A percentile compares a stretch with the other conserved stretches of the same genome.
phyloP scores from a whole-genome alignment of 768 basidiomycete species.

The Imleria badia region DNA sequence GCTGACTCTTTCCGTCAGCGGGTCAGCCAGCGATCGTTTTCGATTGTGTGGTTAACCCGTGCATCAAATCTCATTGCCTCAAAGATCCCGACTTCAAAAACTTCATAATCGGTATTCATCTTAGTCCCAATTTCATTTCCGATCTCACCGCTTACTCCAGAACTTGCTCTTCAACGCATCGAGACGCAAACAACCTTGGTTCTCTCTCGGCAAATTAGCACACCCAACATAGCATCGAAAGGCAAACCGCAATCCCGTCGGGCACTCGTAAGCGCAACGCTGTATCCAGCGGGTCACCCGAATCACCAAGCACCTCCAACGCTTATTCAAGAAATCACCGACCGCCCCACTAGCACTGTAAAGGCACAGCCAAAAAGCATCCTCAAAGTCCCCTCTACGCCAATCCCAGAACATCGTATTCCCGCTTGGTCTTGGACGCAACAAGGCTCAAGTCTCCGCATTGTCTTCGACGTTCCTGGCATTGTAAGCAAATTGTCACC shows the following conservation, averaged over 20 bases:
- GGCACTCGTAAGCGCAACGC: slow-evolving; percentile 50
- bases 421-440: slow-evolving; percentile 58
- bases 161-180: slow-evolving; percentile 66
- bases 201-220: slow-evolving; percentile 67
- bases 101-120: slow-evolving; percentile 59
- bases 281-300: slow-evolving; percentile 33
- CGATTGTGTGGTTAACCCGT: slow-evolving; percentile 65
- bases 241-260: slow-evolving; percentile 62
- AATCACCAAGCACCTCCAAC: slow-evolving; percentile 11
- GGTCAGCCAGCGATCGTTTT: slow-evolving; percentile 71
- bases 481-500: slow-evolving; percentile 45
- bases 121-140: not conserved
- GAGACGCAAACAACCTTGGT: slow-evolving; percentile 58
- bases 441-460: slow-evolving; percentile 40
- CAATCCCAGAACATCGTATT: slow-evolving; percentile 11
- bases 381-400: slow-evolving; percentile 32
- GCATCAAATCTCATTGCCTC: slow-evolving; percentile 57
- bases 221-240: slow-evolving; percentile 76
- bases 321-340: slow-evolving; percentile 33
- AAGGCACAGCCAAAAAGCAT: slow-evolving; percentile 41
- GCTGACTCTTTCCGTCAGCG: slow-evolving; percentile 39
- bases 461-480: slow-evolving; percentile 53
- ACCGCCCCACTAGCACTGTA: slow-evolving; percentile 41
- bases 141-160: slow-evolving; percentile 36
- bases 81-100: slow-evolving; percentile 64